These are phyloP conservation scores for Hymenochaete sp. DNA, from an alignment of 1,284 basidiomycete genomes.

Conservation along the genomic window DNA sequence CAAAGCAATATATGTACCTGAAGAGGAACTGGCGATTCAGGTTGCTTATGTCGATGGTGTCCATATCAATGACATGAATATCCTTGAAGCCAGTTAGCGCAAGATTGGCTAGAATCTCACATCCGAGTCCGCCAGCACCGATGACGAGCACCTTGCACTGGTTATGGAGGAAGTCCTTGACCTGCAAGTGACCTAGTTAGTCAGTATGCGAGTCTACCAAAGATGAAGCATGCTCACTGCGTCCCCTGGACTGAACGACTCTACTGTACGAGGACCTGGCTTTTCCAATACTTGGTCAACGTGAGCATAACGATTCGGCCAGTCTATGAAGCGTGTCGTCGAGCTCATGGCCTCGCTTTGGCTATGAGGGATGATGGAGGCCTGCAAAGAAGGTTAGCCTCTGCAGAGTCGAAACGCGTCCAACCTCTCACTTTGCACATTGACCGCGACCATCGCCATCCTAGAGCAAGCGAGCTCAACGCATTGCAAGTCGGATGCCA, in stretches of 20 bases:
- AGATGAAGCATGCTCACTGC: slow-evolving; percentile 48
- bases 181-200: too few relatives aligned
- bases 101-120: slow-evolving; percentile 91
- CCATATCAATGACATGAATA: slow-evolving; percentile 99
- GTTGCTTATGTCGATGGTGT: slow-evolving; percentile 99
- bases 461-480: too few relatives aligned
- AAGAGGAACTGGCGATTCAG: slow-evolving; percentile 98
- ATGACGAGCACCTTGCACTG: slow-evolving; percentile 94
- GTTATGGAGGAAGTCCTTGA: slow-evolving; percentile 79
- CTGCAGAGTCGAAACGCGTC: too few relatives aligned
- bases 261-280: slow-evolving; percentile 75
- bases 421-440: too few relatives aligned
- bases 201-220: too few relatives aligned
- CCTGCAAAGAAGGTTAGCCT: too few relatives aligned
- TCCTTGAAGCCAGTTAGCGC: slow-evolving; percentile 93
- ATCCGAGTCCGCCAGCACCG: slow-evolving; percentile 90
- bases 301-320: slow-evolving; percentile 68
- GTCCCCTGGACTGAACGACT: slow-evolving; percentile 64
- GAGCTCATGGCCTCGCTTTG: slow-evolving; percentile 5
- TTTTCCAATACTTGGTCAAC: slow-evolving; percentile 76
- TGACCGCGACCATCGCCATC: too few relatives aligned
- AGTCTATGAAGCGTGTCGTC: slow-evolving; percentile 38
- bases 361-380: background rate
- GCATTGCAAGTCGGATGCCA: background rate
- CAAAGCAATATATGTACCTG: slow-evolving; percentile 46